phyloP scores from a whole-genome alignment of 768 basidiomycete species.

The Chalciporus chontae region DNA sequence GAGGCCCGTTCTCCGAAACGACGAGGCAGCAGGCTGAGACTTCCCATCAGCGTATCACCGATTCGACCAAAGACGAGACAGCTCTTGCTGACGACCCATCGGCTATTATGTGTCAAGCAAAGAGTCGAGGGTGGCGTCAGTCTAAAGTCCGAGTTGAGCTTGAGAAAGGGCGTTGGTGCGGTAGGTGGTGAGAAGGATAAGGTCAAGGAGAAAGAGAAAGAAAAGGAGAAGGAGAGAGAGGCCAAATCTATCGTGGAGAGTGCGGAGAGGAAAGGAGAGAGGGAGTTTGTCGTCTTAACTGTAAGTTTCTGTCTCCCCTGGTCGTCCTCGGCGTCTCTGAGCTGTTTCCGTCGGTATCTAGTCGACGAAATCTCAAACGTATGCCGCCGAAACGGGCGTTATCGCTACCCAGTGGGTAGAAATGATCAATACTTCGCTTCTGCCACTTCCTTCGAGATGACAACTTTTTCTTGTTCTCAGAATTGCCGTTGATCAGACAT shows the following conservation, averaged over 20 bases:
- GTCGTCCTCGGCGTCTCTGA: neutral
- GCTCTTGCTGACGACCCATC: conserved; percentile 52
- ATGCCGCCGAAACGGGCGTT: conserved; percentile 36
- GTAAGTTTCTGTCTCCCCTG: conserved; percentile 35
- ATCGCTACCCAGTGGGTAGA: conserved; percentile 37
- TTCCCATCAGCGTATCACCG: conserved; percentile 45
- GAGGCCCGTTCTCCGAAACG: conserved; percentile 52
- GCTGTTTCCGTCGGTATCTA: conserved; percentile 19
- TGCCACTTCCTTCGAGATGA: conserved; percentile 9
- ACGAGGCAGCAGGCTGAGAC: conserved; percentile 54
- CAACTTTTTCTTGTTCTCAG: neutral
- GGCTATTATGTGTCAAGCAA: conserved; percentile 56
- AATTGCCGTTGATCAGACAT: no score
- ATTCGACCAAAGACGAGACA: conserved; percentile 51
- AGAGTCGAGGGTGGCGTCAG: conserved; percentile 34
- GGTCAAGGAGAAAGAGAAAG: conserved; percentile 27
- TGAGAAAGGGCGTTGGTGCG: conserved; percentile 24
- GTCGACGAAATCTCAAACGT: conserved; percentile 46
- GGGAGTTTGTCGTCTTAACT: conserved; percentile 59
- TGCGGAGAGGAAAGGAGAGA: conserved; percentile 51
- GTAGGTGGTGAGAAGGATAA: conserved; percentile 14
- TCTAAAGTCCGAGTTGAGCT: conserved; percentile 51
- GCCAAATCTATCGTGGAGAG: conserved; percentile 41
- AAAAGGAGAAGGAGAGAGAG: conserved; percentile 47
- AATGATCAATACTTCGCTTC: conserved; percentile 36